Percentiles rank a stretch among this genome's conserved stretches.
These are phyloP conservation scores for Lepiota subincarnata DNA, from an alignment of 768 basidiomycete genomes.

Conservation along the genomic window DNA sequence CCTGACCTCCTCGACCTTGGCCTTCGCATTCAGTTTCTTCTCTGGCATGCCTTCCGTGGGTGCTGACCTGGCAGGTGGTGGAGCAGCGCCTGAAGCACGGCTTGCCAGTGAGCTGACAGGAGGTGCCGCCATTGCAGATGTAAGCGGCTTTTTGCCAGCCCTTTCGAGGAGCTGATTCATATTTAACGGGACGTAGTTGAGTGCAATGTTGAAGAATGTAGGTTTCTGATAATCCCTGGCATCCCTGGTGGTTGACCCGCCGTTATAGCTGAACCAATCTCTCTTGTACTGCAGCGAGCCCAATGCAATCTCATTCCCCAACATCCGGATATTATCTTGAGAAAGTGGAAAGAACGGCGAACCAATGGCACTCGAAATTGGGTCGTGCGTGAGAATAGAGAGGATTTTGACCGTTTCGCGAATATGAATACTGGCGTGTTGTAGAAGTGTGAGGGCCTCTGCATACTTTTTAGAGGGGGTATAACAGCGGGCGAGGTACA, in stretches of 20 bases:
- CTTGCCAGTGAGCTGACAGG: not conserved
- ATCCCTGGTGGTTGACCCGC: slow-evolving; percentile 48
- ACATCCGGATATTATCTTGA: slow-evolving; percentile 34
- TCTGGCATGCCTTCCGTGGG: slow-evolving; percentile 30
- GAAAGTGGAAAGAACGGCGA: slow-evolving; percentile 52
- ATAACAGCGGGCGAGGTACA: slow-evolving; percentile 77
- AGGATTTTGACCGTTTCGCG: slow-evolving; percentile 63
- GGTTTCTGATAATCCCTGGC: slow-evolving; percentile 69
- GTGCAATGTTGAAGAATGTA: slow-evolving; percentile 89
- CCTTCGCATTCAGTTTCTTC: slow-evolving; percentile 47
- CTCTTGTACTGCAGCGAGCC: slow-evolving; percentile 55
- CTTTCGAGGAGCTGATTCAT: slow-evolving; percentile 71
- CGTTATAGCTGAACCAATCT: slow-evolving; percentile 78
- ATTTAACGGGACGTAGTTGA: slow-evolving; percentile 87
- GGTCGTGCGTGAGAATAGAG: slow-evolving; percentile 37
- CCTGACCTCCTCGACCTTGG: slow-evolving; percentile 52
- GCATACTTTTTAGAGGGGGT: slow-evolving; percentile 63
- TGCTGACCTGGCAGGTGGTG: slow-evolving; percentile 18
- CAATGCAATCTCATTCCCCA: slow-evolving; percentile 48
- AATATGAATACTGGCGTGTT: slow-evolving; percentile 67
- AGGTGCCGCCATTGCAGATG: slow-evolving; percentile 19
- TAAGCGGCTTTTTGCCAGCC: slow-evolving; percentile 53
- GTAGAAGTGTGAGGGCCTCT: slow-evolving; percentile 66
- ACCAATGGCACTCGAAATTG: slow-evolving; percentile 7
- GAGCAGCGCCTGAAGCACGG: slow-evolving; percentile 16